A percentile compares a stretch with the other conserved stretches of the same genome.
Conservation (phyloP, 208 protist species). For the Porcisia hertigi region DNA sequence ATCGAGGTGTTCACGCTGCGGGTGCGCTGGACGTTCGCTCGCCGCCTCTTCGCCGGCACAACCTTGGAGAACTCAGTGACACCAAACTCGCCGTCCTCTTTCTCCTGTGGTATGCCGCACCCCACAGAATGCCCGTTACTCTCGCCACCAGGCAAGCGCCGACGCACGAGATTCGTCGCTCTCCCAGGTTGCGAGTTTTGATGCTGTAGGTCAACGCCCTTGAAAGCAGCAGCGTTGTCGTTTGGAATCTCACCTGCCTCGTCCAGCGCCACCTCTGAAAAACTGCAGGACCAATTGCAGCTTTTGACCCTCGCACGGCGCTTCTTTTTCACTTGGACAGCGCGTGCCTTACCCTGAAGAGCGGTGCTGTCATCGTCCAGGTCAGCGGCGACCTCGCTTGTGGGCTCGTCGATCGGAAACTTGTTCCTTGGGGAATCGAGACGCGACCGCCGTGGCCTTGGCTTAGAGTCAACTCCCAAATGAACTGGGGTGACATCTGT, state of each 20-base stretch:
- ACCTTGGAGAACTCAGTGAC: neutral
- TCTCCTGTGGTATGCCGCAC: neutral
- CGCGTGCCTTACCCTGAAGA: neutral
- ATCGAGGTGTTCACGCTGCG: slow-evolving; percentile 16
- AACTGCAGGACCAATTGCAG: slow-evolving; percentile 59
- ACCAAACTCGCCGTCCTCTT: slow-evolving; percentile 10
- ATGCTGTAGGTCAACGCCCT: neutral
- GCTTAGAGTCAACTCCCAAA: neutral
- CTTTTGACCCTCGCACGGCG: slow-evolving; percentile 19
- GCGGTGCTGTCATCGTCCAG: slow-evolving; percentile 1
- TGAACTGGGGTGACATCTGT: neutral
- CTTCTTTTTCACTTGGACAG: slow-evolving; percentile 19
- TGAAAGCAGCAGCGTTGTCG: slow-evolving; percentile 5
- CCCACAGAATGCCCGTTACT: neutral
- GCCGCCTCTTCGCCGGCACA: slow-evolving; percentile 10
- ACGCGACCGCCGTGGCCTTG: neutral
- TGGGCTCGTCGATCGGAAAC: slow-evolving; percentile 1
- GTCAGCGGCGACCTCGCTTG: neutral
- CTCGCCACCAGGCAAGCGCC: slow-evolving; percentile 9
- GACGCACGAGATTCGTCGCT: slow-evolving; percentile 17
- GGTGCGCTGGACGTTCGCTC: slow-evolving; percentile 10
- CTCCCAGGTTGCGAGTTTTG: neutral
- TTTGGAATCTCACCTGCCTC: slow-evolving; percentile 32
- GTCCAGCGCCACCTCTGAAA: slow-evolving; percentile 42
- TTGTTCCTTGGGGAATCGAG: neutral